A percentile compares a stretch with the other conserved stretches of the same genome.
Conservation (phyloP, 805 yeast genomes). For the Grigorovia transvaalensis region DNA sequence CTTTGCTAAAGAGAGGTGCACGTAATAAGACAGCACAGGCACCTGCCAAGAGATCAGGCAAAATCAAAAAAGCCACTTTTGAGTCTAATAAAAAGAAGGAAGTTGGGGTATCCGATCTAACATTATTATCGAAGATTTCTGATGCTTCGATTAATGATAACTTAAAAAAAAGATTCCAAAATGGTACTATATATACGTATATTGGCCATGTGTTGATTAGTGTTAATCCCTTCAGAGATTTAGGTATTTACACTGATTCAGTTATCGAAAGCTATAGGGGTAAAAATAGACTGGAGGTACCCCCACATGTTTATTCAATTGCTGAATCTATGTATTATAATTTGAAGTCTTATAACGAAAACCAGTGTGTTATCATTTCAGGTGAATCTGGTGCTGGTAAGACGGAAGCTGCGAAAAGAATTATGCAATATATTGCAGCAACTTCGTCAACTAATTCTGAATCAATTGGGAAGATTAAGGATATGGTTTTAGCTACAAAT, state of each 20-base stretch:
- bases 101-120: conserved; percentile 96
- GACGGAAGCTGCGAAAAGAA: conserved; percentile 95
- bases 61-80: conserved; percentile 79
- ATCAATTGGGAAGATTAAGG: conserved; percentile 80
- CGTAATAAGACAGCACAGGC: conserved; percentile 43
- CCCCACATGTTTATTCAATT: conserved; percentile 96
- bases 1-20: conserved; percentile 65
- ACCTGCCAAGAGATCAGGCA: conserved; percentile 45
- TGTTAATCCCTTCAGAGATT: conserved; percentile 91
- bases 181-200: conserved; percentile 83
- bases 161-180: conserved; percentile 77
- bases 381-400: conserved; percentile 99
- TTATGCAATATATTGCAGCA: conserved; percentile 92
- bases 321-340: conserved; percentile 96
- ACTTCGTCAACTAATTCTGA: conserved; percentile 52
- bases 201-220: conserved; percentile 92
- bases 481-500: conserved; percentile 95
- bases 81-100: conserved; percentile 84
- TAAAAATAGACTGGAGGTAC: conserved; percentile 88
- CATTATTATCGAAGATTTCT: conserved; percentile 75
- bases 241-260: conserved; percentile 86
- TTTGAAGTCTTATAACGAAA: conserved; percentile 86
- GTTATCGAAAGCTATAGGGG: conserved; percentile 72
- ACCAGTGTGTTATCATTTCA: conserved; percentile 93
- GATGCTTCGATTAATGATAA: conserved; percentile 92